phyloP scores from a whole-genome alignment of 352 stramenopile species.

The Phytophthora melonis region DNA sequence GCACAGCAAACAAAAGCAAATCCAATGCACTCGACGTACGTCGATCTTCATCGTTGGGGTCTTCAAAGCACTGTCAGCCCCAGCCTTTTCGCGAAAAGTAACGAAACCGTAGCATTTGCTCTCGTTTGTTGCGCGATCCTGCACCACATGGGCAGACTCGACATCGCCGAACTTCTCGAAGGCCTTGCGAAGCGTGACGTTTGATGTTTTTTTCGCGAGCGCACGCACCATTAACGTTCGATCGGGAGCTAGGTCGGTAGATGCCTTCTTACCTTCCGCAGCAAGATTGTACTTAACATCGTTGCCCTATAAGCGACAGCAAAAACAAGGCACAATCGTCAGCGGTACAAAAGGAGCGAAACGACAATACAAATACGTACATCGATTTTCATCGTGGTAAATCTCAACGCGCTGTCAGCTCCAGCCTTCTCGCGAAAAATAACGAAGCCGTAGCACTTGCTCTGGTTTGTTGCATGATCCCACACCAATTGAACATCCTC shows the following conservation, averaged over 20 bases:
- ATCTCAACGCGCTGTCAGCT: constrained; percentile 57
- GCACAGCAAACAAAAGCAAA: not conserved
- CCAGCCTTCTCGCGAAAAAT: constrained; percentile 58
- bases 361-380: constrained; percentile 42
- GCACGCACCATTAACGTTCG: constrained; percentile 75
- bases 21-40: constrained; percentile 42
- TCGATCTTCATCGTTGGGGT: constrained; percentile 75
- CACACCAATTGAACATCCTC: constrained; percentile 53
- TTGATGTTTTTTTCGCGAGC: constrained; percentile 64
- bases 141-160: constrained; percentile 53
- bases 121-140: constrained; percentile 64
- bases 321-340: not conserved
- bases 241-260: constrained; percentile 10
- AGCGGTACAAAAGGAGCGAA: not conserved
- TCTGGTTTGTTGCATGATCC: constrained; percentile 66
- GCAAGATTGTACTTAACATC: not conserved
- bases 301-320: not conserved
- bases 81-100: constrained; percentile 60
- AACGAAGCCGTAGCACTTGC: constrained; percentile 79
- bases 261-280: not conserved
- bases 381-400: constrained; percentile 71
- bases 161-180: constrained; percentile 77
- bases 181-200: constrained; percentile 59
- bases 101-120: constrained; percentile 81
- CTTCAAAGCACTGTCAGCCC: constrained; percentile 56